phyloP scores from a whole-genome alignment of 2,329 filamentous ascomycete genomes.

The Periconia macrospinosa region DNA sequence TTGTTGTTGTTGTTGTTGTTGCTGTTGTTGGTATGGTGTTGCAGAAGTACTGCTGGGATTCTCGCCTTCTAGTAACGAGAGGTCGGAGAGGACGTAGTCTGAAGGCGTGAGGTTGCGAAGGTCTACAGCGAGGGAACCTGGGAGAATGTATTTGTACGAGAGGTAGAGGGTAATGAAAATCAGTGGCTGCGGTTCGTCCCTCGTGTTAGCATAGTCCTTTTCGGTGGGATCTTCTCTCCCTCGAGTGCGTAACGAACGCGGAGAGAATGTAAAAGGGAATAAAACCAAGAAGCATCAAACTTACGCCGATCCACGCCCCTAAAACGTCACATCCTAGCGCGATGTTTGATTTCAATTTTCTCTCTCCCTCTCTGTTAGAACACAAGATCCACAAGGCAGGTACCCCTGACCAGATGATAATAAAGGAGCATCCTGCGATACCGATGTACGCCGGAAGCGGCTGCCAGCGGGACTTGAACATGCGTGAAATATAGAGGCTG shows the following conservation, averaged over 20 bases:
- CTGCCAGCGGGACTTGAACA: constrained; percentile 38
- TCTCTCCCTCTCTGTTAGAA: constrained; percentile 5
- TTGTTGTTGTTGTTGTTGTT: not conserved
- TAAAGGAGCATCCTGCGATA: constrained; percentile 22
- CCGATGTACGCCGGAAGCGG: constrained; percentile 34
- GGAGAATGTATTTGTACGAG: constrained; percentile 21
- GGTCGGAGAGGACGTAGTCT: constrained; percentile 21
- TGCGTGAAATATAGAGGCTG: constrained; percentile 20
- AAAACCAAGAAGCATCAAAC: not conserved
- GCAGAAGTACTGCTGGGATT: not conserved
- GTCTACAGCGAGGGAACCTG: constrained; percentile 15
- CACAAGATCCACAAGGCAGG: constrained; percentile 26
- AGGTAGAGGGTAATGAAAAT: constrained; percentile 20
- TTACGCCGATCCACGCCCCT: constrained; percentile 27
- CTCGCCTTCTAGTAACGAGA: constrained; percentile 18
- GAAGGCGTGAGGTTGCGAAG: constrained; percentile 18
- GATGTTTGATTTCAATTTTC: constrained; percentile 11
- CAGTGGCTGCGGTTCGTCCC: constrained; percentile 6
- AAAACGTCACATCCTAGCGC: constrained; percentile 27
- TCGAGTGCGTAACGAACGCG: not conserved
- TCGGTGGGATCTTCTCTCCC: not conserved
- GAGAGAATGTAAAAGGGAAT: not conserved
- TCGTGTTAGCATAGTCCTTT: not conserved
- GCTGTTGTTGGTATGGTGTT: no score
- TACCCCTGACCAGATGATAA: constrained; percentile 31